phyloP scores from a whole-genome alignment of 2,329 filamentous ascomycete genomes.

The Colletotrichum sp. region DNA sequence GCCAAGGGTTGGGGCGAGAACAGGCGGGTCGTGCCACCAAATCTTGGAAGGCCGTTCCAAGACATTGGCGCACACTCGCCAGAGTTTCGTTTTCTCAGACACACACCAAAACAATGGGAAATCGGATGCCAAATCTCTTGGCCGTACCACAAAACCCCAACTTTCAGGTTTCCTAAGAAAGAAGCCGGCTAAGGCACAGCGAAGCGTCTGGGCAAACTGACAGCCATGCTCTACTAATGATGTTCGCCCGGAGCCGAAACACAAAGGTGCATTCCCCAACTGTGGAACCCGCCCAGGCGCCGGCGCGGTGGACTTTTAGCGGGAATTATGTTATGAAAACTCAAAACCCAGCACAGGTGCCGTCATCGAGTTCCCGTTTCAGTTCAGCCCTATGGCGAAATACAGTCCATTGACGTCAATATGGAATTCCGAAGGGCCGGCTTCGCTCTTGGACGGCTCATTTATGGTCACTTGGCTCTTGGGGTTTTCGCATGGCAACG shows the following conservation, averaged over 20 bases:
- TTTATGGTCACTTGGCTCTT: background rate
- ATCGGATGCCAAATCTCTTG: background rate
- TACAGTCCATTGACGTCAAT: constrained; percentile 13
- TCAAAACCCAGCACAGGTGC: background rate
- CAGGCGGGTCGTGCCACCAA: background rate
- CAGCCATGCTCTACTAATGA: background rate
- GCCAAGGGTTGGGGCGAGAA: background rate
- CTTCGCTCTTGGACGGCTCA: background rate
- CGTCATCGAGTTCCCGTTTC: constrained; percentile 3
- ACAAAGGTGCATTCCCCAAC: background rate
- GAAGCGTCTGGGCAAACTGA: background rate
- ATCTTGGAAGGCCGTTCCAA: background rate
- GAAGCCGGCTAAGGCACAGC: background rate
- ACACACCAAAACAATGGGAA: background rate
- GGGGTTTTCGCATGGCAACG: background rate
- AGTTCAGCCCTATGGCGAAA: constrained; percentile 7
- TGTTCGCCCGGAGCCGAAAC: background rate
- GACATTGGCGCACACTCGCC: background rate
- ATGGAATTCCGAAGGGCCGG: background rate
- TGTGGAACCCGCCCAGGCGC: constrained; percentile 11
- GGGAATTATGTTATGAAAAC: constrained; percentile 23
- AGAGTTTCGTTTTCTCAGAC: background rate
- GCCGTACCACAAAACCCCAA: background rate
- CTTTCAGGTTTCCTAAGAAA: background rate
- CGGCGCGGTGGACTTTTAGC: background rate